Evolutionary conservation across 768 basidiomycete species (phyloP).

Genomic region (Macrolepiota albuminosa): DNA sequence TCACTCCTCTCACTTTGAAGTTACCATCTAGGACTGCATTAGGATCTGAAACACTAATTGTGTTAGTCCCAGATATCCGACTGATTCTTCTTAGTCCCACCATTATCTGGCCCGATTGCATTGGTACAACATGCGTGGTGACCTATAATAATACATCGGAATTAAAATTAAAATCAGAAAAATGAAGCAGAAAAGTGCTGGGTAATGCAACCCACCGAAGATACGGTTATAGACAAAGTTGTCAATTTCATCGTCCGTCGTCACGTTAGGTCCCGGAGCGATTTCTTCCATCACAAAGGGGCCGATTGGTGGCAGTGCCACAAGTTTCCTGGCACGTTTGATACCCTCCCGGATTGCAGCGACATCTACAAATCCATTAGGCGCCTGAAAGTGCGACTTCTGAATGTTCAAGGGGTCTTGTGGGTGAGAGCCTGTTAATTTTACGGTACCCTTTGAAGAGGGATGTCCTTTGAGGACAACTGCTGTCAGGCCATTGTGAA

Average conservation of each 20-base stretch:
- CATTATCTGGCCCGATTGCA: slow-evolving; percentile 21
- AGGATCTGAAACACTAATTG: slow-evolving; percentile 15
- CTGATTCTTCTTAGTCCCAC: slow-evolving; percentile 7
- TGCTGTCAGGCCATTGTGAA: slow-evolving; percentile 20
- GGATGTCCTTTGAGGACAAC: slow-evolving; percentile 24
- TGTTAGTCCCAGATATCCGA: neutral
- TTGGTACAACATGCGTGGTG: slow-evolving; percentile 29
- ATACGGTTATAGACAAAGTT: slow-evolving; percentile 19
- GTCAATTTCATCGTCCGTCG: slow-evolving; percentile 20
- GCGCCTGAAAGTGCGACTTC: slow-evolving; percentile 24
- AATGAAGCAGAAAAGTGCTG: neutral
- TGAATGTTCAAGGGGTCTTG: slow-evolving; percentile 26
- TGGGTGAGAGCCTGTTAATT: slow-evolving; percentile 24
- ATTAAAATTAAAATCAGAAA: neutral
- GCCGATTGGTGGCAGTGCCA: slow-evolving; percentile 13
- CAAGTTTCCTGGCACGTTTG: slow-evolving; percentile 18
- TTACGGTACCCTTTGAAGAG: slow-evolving; percentile 25
- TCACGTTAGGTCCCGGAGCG: slow-evolving; percentile 17
- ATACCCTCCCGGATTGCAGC: slow-evolving; percentile 23
- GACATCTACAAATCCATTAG: slow-evolving; percentile 20
- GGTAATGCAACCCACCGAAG: slow-evolving; percentile 16
- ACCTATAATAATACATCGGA: slow-evolving; percentile 10
- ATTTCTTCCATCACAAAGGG: slow-evolving; percentile 17
- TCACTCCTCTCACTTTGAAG: slow-evolving; percentile 26
- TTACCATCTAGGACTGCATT: slow-evolving; percentile 26